Evolutionary conservation across 305 asterid genomes (phyloP).

Genomic region (Fraxinus floribunda): DNA sequence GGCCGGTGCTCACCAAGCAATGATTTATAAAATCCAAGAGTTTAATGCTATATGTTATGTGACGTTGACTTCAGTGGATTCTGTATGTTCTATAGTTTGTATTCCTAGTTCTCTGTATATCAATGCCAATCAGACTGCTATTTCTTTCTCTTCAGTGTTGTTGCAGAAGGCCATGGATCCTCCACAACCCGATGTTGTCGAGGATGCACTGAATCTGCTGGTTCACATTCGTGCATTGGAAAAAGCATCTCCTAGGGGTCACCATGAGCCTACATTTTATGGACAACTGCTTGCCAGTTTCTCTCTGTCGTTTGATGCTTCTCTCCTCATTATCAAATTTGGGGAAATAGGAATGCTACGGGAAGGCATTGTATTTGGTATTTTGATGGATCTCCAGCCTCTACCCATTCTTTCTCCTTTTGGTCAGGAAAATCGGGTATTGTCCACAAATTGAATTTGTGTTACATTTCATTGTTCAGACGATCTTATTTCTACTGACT

Average conservation of each 20-base stretch:
- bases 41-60: neutral
- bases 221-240: slow-evolving; percentile 63
- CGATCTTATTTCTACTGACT: slow-evolving; percentile 28
- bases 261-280: slow-evolving; percentile 78
- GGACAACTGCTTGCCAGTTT: slow-evolving; percentile 78
- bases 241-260: slow-evolving; percentile 61
- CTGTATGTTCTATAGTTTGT: neutral
- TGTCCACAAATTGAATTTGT: slow-evolving; percentile 19
- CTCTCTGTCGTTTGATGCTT: slow-evolving; percentile 84
- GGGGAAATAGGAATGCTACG: slow-evolving; percentile 77
- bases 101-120: neutral
- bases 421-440: slow-evolving; percentile 73
- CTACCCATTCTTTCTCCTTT: slow-evolving; percentile 83
- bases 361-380: slow-evolving; percentile 87
- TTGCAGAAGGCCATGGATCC: slow-evolving; percentile 94
- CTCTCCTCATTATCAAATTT: slow-evolving; percentile 76
- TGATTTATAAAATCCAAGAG: slow-evolving; percentile 4
- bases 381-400: slow-evolving; percentile 86
- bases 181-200: slow-evolving; percentile 61
- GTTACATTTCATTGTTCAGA: slow-evolving; percentile 9
- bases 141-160: slow-evolving; percentile 47
- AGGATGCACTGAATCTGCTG: slow-evolving; percentile 76
- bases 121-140: slow-evolving; percentile 7
- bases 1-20: slow-evolving; percentile 2
- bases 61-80: neutral